phyloP scores from a whole-genome alignment of 306 rosid species.

The Alnus glutinosa region DNA sequence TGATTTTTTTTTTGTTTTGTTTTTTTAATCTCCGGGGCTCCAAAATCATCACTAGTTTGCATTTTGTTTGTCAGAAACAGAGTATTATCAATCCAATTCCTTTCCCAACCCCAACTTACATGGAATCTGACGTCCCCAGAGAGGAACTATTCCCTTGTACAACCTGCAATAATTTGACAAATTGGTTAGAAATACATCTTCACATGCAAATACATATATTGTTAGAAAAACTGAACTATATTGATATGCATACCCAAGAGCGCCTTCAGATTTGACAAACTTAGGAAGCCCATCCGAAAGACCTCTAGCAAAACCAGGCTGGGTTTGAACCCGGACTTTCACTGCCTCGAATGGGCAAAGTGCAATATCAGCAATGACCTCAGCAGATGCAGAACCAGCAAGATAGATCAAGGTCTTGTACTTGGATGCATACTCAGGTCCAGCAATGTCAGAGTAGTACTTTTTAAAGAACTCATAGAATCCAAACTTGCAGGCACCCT shows the following conservation, averaged over 20 bases:
- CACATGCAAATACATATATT: background rate
- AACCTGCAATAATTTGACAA: constrained; percentile 54
- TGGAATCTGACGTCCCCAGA: constrained; percentile 99
- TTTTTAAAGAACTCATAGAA: constrained; percentile 95
- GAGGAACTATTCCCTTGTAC: constrained; percentile 95
- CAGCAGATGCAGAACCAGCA: constrained; percentile 98
- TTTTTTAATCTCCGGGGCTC: background rate
- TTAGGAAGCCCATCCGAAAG: constrained; percentile 87
- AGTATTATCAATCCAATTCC: background rate
- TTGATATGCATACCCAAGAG: constrained; percentile 63
- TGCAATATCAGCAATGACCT: constrained; percentile 90
- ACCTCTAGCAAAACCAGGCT: constrained; percentile 96
- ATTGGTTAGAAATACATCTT: constrained; percentile 23
- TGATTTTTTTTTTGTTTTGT: background rate
- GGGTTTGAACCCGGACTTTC: constrained; percentile 96
- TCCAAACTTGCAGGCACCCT: constrained; percentile 98
- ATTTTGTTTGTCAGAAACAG: background rate
- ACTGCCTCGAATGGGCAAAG: constrained; percentile 98
- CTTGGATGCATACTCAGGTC: constrained; percentile 91
- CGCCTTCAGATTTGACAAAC: constrained; percentile 84
- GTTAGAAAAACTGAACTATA: background rate
- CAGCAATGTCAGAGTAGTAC: constrained; percentile 92
- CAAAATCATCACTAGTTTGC: background rate
- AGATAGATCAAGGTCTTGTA: constrained; percentile 98
- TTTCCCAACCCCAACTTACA: constrained; percentile 58